Evolutionary conservation across 805 yeast genomes (phyloP), one percentile per base, ranked within the genome.

Genomic region (Diddensiella transvaalensis): DNA sequence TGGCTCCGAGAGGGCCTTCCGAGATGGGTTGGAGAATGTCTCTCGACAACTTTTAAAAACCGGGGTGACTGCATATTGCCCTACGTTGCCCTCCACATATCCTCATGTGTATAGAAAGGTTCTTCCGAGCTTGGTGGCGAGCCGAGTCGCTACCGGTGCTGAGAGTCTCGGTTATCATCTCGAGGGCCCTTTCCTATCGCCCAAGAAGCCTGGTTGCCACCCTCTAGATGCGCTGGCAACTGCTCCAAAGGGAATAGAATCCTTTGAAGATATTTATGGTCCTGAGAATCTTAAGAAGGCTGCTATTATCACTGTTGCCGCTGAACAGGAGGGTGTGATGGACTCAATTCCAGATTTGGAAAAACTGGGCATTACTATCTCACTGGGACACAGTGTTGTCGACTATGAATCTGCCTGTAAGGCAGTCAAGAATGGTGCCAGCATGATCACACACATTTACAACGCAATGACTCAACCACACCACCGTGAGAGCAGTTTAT

Each of bases 381-480:
- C 78, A 15, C 66, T 76, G 46, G 80, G 80, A 37, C 80, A 76
- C 60, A 71, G 78, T 11, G 66, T 54, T 56, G 67, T 78, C 33
- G 47, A 59, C 47, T 62, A 62, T 46, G 63, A 61, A 3, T 59
- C 57, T 3, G 66, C 64, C 11, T 49, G 71, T 19, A 62, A 68
- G 45, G 83, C 83, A 0, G 64, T 78, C 30, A 60, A 65, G 19
- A 55, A 66, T n/a, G 83, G 83, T 21, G 80, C 81, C 13, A 57
- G 73, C n/a, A 78, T 79, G 82, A 67, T 79, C 48, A 79, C 84
- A 2, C 84, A 79, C 57, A 67, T 79, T 45, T 79, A 75, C 63
- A 79, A 79, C 55, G 84, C 84, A 54, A 79, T 79, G 84, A 80
- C 80, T 2, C 68, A 60, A 42, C 80, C 79, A 4, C 82, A 77